These are phyloP conservation scores for Phialophora chinensis DNA, from an alignment of 2,329 filamentous ascomycete species.

Conservation along the genomic window DNA sequence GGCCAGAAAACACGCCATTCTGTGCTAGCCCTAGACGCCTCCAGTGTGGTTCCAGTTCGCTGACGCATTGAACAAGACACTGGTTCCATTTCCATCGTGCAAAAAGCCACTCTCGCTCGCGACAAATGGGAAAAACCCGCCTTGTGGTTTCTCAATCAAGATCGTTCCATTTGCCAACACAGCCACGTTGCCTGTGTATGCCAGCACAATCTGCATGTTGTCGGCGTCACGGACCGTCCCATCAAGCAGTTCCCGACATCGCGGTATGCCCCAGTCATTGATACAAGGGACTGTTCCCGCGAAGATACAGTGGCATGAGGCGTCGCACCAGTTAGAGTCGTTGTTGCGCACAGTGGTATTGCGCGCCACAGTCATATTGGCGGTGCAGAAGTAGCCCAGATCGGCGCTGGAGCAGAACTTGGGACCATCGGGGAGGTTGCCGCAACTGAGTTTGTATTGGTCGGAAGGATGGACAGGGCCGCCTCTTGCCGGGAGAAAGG, in stretches of 20 bases:
- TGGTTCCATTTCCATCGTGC: not conserved
- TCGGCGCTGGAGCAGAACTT: conserved; percentile 4
- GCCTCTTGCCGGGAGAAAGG: conserved; percentile 5
- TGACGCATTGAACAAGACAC: not conserved
- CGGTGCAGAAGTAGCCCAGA: conserved; percentile 23
- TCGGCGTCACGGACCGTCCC: conserved; percentile 23
- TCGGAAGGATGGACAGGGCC: not conserved
- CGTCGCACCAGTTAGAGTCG: conserved; percentile 21
- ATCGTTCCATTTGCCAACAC: conserved; percentile 23
- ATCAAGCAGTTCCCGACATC: conserved; percentile 22
- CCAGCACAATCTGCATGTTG: conserved; percentile 12
- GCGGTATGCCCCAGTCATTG: conserved; percentile 24
- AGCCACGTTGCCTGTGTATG: conserved; percentile 2
- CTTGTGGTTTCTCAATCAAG: conserved; percentile 14
- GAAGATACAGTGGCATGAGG: conserved; percentile 28
- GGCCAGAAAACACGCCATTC: not conserved
- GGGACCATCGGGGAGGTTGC: conserved; percentile 20
- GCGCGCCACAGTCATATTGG: conserved; percentile 16
- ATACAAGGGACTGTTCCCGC: conserved; percentile 17
- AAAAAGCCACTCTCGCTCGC: not conserved
- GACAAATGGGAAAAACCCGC: conserved; percentile 8
- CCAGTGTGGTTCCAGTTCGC: not conserved
- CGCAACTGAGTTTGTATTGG: conserved; percentile 23
- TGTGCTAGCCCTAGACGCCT: not conserved
- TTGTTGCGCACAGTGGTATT: conserved; percentile 2